These are phyloP conservation scores for Monilinia vaccinii-corymbosi DNA, from an alignment of 2,329 filamentous ascomycete species.

Conservation along the genomic window DNA sequence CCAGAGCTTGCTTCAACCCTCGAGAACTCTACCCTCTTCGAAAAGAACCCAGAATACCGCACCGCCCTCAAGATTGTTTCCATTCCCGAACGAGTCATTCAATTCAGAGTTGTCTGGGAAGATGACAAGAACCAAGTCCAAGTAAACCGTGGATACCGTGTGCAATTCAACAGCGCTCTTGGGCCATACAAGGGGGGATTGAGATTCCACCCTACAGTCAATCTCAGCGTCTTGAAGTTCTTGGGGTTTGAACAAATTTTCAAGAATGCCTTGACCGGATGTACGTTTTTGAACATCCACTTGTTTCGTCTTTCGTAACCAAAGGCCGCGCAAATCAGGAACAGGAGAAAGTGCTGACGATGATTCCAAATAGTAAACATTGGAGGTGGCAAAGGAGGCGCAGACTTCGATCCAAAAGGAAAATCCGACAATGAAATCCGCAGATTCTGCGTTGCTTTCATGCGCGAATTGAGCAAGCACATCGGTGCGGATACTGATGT, in stretches of 20 bases:
- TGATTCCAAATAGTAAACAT: conserved; percentile 57
- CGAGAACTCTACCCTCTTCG: conserved; percentile 85
- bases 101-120: conserved; percentile 97
- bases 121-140: conserved; percentile 82
- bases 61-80: conserved; percentile 81
- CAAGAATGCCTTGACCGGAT: conserved; percentile 96
- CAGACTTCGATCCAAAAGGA: conserved; percentile 98
- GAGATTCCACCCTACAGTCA: conserved; percentile 86
- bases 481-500: conserved; percentile 95
- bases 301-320: not conserved
- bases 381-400: conserved; percentile 94
- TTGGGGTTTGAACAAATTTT: conserved; percentile 99
- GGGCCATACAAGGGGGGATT: conserved; percentile 98
- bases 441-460: conserved; percentile 92
- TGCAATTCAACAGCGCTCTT: conserved; percentile 97
- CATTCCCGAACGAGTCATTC: conserved; percentile 89
- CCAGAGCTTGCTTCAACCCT: conserved; percentile 90
- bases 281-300: conserved; percentile 44
- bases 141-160: conserved; percentile 90
- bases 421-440: conserved; percentile 97
- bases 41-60: conserved; percentile 90
- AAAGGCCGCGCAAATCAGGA: not conserved
- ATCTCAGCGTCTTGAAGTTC: conserved; percentile 81
- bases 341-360: conserved; percentile 4
- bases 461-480: conserved; percentile 91